phyloP scores from a whole-genome alignment of 331 rosid species.

The Pyrus hybrid region DNA sequence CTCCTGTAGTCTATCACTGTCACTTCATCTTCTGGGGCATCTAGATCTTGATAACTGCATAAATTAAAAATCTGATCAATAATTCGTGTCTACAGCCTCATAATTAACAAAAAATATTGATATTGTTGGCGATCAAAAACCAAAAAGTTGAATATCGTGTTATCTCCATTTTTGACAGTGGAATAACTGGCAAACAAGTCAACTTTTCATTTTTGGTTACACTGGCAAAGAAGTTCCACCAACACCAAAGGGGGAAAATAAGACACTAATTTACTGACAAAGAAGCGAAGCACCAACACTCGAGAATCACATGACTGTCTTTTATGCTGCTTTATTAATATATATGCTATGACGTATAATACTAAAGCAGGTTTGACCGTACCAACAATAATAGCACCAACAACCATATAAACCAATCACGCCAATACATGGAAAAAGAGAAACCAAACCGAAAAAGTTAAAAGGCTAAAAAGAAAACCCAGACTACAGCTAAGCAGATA shows the following conservation, averaged over 20 bases:
- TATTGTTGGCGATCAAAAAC: neutral
- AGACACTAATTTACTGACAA: neutral
- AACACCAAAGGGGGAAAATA: neutral
- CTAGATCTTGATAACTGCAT: constrained; percentile 91
- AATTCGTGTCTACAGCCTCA: neutral
- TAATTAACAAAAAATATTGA: neutral
- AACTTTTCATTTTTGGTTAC: too few relatives aligned
- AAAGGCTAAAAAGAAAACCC: neutral
- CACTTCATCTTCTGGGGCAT: constrained; percentile 94
- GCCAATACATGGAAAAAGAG: neutral
- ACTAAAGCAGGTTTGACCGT: neutral
- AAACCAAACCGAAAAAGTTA: neutral
- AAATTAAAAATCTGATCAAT: neutral
- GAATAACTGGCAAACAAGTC: neutral
- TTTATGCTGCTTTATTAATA: neutral
- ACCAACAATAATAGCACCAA: neutral
- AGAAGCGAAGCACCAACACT: neutral
- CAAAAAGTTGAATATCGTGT: neutral
- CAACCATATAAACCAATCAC: neutral
- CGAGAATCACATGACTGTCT: neutral
- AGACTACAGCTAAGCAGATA: neutral
- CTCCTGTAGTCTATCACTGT: constrained; percentile 97
- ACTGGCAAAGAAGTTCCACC: neutral
- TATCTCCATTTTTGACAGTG: neutral
- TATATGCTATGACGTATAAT: neutral